A percentile compares a stretch with the other conserved stretches of the same genome.
phyloP scores from a whole-genome alignment of 2,329 filamentous ascomycete genomes.

The Calonectria hongkongensis region DNA sequence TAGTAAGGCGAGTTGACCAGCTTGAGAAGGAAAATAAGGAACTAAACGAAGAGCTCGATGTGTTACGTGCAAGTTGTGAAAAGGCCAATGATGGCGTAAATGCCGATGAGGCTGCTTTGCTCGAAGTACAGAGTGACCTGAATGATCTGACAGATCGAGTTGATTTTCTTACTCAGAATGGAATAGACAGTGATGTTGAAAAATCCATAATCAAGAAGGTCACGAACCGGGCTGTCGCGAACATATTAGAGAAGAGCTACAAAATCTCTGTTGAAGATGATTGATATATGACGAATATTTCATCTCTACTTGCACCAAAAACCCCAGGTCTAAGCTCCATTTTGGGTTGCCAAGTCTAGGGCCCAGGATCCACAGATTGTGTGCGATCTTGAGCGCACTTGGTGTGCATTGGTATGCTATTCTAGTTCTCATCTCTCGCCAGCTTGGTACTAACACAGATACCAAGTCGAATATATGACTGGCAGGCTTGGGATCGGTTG shows the following conservation, averaged over 20 bases:
- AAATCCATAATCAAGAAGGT: slow-evolving; percentile 30
- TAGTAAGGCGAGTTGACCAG: slow-evolving; percentile 27
- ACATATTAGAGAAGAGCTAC: slow-evolving; percentile 27
- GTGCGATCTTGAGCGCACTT: not conserved
- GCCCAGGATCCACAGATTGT: not conserved
- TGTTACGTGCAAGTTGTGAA: slow-evolving; percentile 29
- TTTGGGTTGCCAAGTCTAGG: not conserved
- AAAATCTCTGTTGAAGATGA: slow-evolving; percentile 54
- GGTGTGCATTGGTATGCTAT: not conserved
- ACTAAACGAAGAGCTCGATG: slow-evolving; percentile 24
- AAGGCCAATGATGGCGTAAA: slow-evolving; percentile 10
- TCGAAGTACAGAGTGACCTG: slow-evolving; percentile 25
- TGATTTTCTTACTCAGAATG: slow-evolving; percentile 27
- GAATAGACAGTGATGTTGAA: slow-evolving; percentile 33
- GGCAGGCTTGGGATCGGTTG: not conserved
- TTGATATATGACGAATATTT: slow-evolving; percentile 52
- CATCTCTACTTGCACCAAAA: not conserved
- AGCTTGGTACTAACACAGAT: not conserved
- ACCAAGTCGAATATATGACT: not conserved
- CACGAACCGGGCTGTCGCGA: slow-evolving; percentile 28
- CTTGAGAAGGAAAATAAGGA: slow-evolving; percentile 34
- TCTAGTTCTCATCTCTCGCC: not conserved
- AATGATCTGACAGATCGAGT: slow-evolving; percentile 29
- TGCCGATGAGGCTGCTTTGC: slow-evolving; percentile 24
- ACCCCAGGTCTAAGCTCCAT: not conserved